A percentile compares a stretch with the other conserved stretches of the same genome.
These are phyloP conservation scores for Sugiyamaella japonica DNA, from an alignment of 1,139 yeast genomes.

Conservation along the genomic window DNA sequence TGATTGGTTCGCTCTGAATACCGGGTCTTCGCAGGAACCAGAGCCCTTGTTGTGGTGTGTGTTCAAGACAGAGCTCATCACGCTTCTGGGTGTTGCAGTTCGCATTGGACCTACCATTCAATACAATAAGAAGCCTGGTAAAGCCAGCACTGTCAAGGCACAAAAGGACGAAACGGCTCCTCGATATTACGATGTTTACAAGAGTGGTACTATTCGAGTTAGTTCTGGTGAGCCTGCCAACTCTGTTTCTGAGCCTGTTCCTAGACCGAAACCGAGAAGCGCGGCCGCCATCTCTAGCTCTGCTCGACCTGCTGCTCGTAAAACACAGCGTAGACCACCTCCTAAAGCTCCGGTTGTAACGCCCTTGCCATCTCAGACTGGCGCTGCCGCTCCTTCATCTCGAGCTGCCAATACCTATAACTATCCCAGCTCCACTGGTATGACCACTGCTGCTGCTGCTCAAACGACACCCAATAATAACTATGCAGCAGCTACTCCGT, in stretches of 20 bases:
- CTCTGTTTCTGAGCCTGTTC: constrained; percentile 70
- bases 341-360: constrained; percentile 13
- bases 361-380: constrained; percentile 18
- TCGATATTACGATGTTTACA: constrained; percentile 67
- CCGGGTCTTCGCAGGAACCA: constrained; percentile 53
- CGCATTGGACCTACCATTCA: constrained; percentile 71
- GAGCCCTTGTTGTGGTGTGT: constrained; percentile 79
- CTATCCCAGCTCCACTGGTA: not conserved
- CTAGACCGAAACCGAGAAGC: constrained; percentile 48
- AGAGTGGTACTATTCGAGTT: constrained; percentile 84
- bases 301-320: constrained; percentile 27
- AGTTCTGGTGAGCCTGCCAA: constrained; percentile 75
- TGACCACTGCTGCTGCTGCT: no score
- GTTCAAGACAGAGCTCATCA: constrained; percentile 86
- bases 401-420: constrained; percentile 6
- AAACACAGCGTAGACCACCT: constrained; percentile 29
- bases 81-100: constrained; percentile 66
- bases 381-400: constrained; percentile 2
- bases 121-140: constrained; percentile 89
- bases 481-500: not conserved
- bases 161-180: constrained; percentile 62
- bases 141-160: constrained; percentile 68
- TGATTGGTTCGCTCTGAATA: constrained; percentile 85
- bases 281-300: constrained; percentile 20
- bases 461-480: constrained; percentile 4